Base-by-base conservation (phyloP, 176 grass and related monocot genomes). In the Cenchrus fungigraminus region DNA sequence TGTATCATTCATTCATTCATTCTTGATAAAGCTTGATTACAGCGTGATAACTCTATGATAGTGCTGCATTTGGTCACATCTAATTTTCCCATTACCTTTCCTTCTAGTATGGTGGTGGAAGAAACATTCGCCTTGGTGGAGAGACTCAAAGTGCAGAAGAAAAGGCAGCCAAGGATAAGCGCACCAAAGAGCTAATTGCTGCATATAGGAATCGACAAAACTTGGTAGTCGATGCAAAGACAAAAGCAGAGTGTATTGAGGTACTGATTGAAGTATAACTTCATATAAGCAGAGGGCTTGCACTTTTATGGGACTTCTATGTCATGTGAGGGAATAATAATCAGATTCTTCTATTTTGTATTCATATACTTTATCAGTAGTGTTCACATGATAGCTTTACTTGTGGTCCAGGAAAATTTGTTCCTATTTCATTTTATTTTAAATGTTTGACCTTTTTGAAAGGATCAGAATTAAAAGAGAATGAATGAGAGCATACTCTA, bases 101-200 rank as follows among this genome's bases (percentile, higher is more conserved):
- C 50, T 93, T 50, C 85, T 86, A 94, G 92, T 94, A 86, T 81
- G 88, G 88, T 65, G 88, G 92, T 72, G 92, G 92, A 86, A 94
- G 86, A 86, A 88, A 85, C 88, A 94, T 91, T 75, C 68, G 43
- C 34, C 88, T 75, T 46, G 92, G 92, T 77, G 92, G 89, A 86
- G 79, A 83, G 50, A 74, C 72, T 76, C 75, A 44, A 81, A 88
- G 68, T 88, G 75, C 83, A 52, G 86, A 94, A 91, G 88, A 88
- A 77, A 94, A 91, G 16, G 79, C 68, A 73, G 68, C 86, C 51
- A 94, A 91, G 67, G 88, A 86, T 81, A 90, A 88, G 44, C 86
- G 79, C 10, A 94, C 82, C 53, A 88, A 60, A 80, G 92, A 91
- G 71, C 68, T 94, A 72, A 40, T 94, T 80, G 65, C 83, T 77